Evolutionary conservation across 2,329 filamentous ascomycete genomes (phyloP).

Genomic region (Ophiosphaerella herpotricha): DNA sequence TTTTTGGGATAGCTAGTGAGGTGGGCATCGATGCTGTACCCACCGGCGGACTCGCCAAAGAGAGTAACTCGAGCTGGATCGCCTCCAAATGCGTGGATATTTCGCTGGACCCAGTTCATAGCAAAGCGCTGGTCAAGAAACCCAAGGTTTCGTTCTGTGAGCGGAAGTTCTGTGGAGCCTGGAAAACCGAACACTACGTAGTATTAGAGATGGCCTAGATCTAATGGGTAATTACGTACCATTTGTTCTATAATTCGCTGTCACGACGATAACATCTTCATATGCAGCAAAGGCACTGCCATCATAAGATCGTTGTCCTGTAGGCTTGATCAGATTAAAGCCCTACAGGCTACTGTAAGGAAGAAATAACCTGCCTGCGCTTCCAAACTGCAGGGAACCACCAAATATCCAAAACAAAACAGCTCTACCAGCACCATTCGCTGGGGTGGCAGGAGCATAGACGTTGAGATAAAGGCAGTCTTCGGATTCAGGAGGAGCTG

Average conservation of each 20-base stretch:
- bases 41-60: constrained; percentile 38
- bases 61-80: constrained; percentile 56
- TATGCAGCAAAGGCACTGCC: constrained; percentile 33
- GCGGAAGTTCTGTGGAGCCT: constrained; percentile 22
- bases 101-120: constrained; percentile 59
- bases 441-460: constrained; percentile 32
- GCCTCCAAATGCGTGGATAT: constrained; percentile 56
- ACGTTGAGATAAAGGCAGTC: constrained; percentile 50
- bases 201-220: neutral
- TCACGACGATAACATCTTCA: constrained; percentile 38
- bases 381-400: constrained; percentile 31
- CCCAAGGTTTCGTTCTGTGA: constrained; percentile 51
- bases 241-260: constrained; percentile 37
- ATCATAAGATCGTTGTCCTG: constrained; percentile 24
- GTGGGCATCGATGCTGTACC: constrained; percentile 29
- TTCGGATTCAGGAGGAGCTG: constrained; percentile 35
- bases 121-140: constrained; percentile 62
- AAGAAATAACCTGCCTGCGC: constrained; percentile 12
- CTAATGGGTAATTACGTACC: constrained; percentile 9
- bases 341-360: neutral
- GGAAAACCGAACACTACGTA: constrained; percentile 36
- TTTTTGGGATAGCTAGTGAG: constrained; percentile 31
- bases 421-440: constrained; percentile 19
- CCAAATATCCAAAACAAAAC: constrained; percentile 41
- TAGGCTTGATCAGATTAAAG: neutral